Evolutionary conservation across 148 eudicot genomes (phyloP), one percentile per base, ranked within the genome.

Genomic region (Chenopodium suecicum): DNA sequence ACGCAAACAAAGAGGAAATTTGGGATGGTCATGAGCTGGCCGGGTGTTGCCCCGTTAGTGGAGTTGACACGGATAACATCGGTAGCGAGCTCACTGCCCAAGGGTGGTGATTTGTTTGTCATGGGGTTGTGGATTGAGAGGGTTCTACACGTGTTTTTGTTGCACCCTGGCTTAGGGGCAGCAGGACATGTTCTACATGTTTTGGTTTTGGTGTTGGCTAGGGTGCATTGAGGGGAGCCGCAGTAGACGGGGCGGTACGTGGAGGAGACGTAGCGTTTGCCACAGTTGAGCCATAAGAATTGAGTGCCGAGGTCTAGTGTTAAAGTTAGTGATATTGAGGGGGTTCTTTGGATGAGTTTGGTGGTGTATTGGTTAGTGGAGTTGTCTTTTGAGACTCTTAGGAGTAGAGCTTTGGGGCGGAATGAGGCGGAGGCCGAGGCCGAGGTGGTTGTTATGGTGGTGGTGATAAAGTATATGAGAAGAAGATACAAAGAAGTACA

Each of bases 1-100:
- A 79, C 86, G 25, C 91, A 90, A 6, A 77, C 84, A 66, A 89
- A 87, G 83, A 76, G 79, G 4, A 86, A 70, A 0, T 79, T 58
- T 14, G 90, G 84, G 9, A 75, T 70, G 0, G 86, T 54, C 4
- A 80, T 88, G 2, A 74, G 60, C 19, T 23, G 70, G 0, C 88
- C 86, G 0, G 86, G 86, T 82, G 72, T 85, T 10, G 81, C 41
- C 0, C 92, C 92, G 54, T 89, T 75, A 0, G 90, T 86, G n/a
- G 90, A 87, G 47, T 74, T 85, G 71, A 89, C 48, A 8, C 81
- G 71, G 32, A 89, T n/a, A 0, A 82, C 46, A 27, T 91, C 93
- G 0, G 86, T 64, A 0, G 76, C 82, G 2, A 91, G 56, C 25
- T 84, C 82, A 3, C 92, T 88, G 0, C 29, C 27, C 25, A 1